Evolutionary conservation across 2,329 filamentous ascomycete species (phyloP), one percentile per base, ranked within the genome.

Genomic region (Polychaeton citri): DNA sequence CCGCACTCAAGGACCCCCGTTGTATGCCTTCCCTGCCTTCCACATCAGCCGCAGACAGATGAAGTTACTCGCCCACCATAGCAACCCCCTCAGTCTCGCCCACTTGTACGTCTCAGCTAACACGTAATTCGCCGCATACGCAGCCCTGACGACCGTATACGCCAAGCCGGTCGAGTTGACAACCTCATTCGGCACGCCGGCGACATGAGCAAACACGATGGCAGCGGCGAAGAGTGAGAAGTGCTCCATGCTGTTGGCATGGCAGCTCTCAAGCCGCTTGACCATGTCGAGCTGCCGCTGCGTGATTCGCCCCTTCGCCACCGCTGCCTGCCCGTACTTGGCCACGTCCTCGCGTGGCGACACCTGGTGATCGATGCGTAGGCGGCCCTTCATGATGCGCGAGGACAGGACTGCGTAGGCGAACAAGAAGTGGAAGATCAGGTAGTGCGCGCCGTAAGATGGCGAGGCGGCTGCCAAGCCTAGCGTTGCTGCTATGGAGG

Each of bases 331-430:
- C 5, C 65, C 65, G 46, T 64, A 68, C 43, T 63, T 64, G 34
- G 38, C 43, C 3, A 69, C 49, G 43, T 69, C 66, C 39, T 66
- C 54, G 16, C 66, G 58, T 0, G 67, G 66, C 26, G 57, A 61
- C 16, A 49, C 55, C 32, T 70, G 62, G 50, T 69, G 64, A 50
- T 69, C 66, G 41, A 68, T 48, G 18, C 60, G 57, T 48, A 60
- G 59, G 37, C 44, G 47, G 38, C 59, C 48, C 40, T 68, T 69
- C 13, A 60, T 50, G 5, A 53, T 52, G n/a, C 64, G 62, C 1
- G 63, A 57, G 21, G 63, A 60, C 19, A 66, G 52, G 7, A 64
- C 13, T 10, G 52, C 54, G 51, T 69, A 68, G 7, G 64, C 61
- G 48, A 56, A 64, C 39, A 64, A 15, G 54, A 63, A 63, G 42